A percentile compares a stretch with the other conserved stretches of the same genome.
These are phyloP conservation scores for Arthrobotrys iridis DNA, from an alignment of 2,329 filamentous ascomycete species.

Conservation along the genomic window DNA sequence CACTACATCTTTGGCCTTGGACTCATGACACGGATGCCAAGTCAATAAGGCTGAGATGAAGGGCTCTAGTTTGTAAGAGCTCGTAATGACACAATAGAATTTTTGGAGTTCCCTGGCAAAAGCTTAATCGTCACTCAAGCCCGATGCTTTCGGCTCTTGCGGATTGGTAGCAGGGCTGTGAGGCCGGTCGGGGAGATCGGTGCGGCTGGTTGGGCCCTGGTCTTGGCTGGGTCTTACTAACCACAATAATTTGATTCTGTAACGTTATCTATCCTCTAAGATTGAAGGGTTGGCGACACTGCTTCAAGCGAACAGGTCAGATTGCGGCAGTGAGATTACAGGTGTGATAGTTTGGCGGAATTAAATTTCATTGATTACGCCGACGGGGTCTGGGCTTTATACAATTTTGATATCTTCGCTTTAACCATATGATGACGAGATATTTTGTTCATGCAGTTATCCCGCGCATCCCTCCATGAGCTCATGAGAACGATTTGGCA, in stretches of 20 bases:
- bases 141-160: neutral
- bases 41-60: constrained; percentile 23
- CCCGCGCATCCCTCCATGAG: too few species aligned
- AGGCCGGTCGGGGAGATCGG: neutral
- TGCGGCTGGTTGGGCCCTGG: constrained; percentile 8
- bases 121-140: constrained; percentile 15
- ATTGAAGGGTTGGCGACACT: neutral
- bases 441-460: too few species aligned
- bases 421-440: neutral
- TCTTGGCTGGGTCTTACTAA: neutral
- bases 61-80: neutral
- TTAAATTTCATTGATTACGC: neutral
- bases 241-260: neutral
- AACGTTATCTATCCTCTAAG: neutral
- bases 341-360: neutral
- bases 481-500: too few species aligned
- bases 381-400: neutral
- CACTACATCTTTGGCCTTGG: neutral
- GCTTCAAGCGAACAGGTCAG: neutral
- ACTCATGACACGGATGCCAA: neutral
- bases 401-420: neutral
- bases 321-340: neutral
- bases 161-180: neutral
- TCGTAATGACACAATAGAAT: constrained; percentile 7
- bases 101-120: neutral